Evolutionary conservation across 2,329 filamentous ascomycete species (phyloP).

Genomic region (Trichoderma atrobrunneum): DNA sequence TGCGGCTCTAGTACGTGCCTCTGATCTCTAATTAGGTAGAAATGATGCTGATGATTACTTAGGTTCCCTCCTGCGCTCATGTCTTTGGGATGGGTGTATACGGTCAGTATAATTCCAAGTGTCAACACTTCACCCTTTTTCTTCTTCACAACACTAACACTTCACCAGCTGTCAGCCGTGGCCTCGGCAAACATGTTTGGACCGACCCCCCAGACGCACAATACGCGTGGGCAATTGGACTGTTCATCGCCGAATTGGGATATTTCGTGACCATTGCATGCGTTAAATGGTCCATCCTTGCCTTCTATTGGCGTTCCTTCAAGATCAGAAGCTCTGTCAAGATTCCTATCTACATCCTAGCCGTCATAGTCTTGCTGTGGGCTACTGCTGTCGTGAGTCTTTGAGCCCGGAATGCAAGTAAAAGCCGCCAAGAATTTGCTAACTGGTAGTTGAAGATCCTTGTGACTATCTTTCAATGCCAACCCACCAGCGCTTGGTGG

Average conservation of each 20-base stretch:
- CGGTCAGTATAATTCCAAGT: constrained; percentile 18
- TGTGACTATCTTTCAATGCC: constrained; percentile 23
- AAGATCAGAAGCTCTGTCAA: constrained; percentile 23
- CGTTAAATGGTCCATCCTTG: constrained; percentile 27
- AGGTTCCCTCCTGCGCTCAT: constrained; percentile 21
- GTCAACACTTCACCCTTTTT: neutral
- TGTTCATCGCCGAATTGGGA: constrained; percentile 26
- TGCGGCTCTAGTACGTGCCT: constrained; percentile 23
- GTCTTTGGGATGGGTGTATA: constrained; percentile 22
- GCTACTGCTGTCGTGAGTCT: constrained; percentile 24
- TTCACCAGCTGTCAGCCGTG: constrained; percentile 23
- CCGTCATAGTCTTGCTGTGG: constrained; percentile 23
- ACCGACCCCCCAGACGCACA: constrained; percentile 22
- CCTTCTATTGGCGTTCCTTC: constrained; percentile 29
- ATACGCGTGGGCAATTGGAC: constrained; percentile 23
- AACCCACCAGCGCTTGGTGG: constrained; percentile 24
- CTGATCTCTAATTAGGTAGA: neutral
- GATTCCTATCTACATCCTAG: constrained; percentile 22
- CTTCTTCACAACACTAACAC: neutral
- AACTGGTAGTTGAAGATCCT: constrained; percentile 13
- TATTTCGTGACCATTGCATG: constrained; percentile 24
- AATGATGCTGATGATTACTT: neutral
- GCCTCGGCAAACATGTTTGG: constrained; percentile 28
- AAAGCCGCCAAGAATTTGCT: neutral
- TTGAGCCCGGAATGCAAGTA: neutral